Conservation (phyloP, 176 grass and related monocot genomes). For the Secale cereale region DNA sequence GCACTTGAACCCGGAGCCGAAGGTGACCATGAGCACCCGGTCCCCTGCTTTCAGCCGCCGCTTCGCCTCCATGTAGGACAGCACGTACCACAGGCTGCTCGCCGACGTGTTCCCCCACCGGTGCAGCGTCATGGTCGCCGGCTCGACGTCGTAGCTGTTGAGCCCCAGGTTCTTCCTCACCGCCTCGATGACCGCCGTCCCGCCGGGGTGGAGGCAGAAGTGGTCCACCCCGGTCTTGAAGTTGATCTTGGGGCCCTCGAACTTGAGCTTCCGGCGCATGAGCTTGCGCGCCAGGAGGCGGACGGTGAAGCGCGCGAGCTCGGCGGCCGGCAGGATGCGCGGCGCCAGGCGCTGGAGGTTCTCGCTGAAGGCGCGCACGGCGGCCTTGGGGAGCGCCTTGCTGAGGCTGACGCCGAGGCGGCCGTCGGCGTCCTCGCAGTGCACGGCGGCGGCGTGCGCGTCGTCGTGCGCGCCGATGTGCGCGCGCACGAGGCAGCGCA, state of each 20-base stretch:
- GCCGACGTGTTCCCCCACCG: conserved; percentile 93
- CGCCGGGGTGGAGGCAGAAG: conserved; percentile 93
- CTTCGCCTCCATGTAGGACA: conserved; percentile 90
- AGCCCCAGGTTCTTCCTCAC: conserved; percentile 55
- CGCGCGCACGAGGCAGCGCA: conserved; percentile 59
- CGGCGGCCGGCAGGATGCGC: conserved; percentile 50
- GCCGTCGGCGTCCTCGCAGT: conserved; percentile 71
- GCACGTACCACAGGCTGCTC: conserved; percentile 91
- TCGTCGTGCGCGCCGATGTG: conserved; percentile 57
- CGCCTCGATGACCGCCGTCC: conserved; percentile 74
- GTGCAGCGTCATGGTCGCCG: conserved; percentile 88
- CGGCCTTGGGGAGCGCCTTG: conserved; percentile 83
- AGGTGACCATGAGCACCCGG: conserved; percentile 76
- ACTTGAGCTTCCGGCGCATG: background rate
- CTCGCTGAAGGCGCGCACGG: conserved; percentile 70
- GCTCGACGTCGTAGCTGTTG: conserved; percentile 56
- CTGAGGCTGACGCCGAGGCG: conserved; percentile 76
- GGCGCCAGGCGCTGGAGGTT: conserved; percentile 69
- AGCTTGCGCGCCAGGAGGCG: conserved; percentile 49
- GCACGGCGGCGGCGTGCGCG: conserved; percentile 56
- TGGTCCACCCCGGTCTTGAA: conserved; percentile 84
- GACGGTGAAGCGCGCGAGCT: conserved; percentile 40
- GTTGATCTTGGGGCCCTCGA: conserved; percentile 44
- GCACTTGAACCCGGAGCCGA: conserved; percentile 92
- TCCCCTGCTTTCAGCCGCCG: conserved; percentile 50